Evolutionary conservation across 331 rosid species (phyloP), one percentile per base, ranked within the genome.

Genomic region (Dryas integrifolia): DNA sequence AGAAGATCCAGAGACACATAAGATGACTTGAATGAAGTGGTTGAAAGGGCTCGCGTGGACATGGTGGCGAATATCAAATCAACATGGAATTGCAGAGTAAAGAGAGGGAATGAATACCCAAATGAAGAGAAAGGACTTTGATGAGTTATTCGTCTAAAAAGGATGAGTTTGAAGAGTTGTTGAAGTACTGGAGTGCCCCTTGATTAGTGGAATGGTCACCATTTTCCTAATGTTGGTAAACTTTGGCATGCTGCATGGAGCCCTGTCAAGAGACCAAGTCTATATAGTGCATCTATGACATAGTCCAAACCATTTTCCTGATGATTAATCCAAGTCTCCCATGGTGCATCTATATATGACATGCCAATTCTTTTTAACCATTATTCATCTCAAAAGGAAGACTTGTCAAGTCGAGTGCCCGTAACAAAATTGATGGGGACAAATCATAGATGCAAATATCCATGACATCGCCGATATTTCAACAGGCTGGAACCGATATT

Each of bases 1-100:
- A 76, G 70, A 50, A 76, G 75, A 10, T 51, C 80, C n/a, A 69
- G 69, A 60, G 76, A 40, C 53, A 50, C 70, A 69, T 76, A 61
- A 40, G 71, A 46, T 12, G 50, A 59, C 11, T 51, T 43, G n/a
- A 69, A 76, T 9, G 80, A 69, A 18, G 75, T 39, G 11, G 40
- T 49, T 3, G 38, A 21, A 18, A n/a, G 13, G 69, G 40, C 0
- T 58, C 3, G 14, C 44, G 9, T 60, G 46, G 70, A 39, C 35
- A 73, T 69, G 40, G 47, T 39, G 12, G 46, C 13, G 3, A 47
- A 60, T 7, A 14, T 6, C 9, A 7, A 7, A 6, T 15, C 9
- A n/a, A 48, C 10, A 48, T 47, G 26, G 5, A 3, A 10, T 24
- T 5, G 5, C 9, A 26, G 30, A n/a, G 12, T 26, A 43, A 48